Percentiles rank a stretch among this genome's conserved stretches.
These are phyloP conservation scores for Euphorbia celastroides DNA, from an alignment of 441 rosid species.

Conservation along the genomic window DNA sequence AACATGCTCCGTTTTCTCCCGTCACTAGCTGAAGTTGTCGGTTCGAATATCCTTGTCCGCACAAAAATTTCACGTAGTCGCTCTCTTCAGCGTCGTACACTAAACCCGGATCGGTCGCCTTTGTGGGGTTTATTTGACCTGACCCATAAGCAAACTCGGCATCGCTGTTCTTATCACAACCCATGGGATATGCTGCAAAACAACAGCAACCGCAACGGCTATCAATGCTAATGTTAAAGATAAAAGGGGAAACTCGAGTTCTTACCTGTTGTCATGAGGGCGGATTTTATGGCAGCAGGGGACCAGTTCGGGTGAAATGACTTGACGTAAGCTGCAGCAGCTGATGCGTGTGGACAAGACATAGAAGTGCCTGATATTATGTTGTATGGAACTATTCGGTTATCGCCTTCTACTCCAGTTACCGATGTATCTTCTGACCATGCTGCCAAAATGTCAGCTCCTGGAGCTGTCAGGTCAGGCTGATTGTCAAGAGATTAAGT, in stretches of 20 bases:
- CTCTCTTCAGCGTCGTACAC: constrained; percentile 44
- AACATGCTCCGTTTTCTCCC: constrained; percentile 7
- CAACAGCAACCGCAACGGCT: neutral
- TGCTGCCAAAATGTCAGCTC: constrained; percentile 50
- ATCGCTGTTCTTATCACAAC: constrained; percentile 17
- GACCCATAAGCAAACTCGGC: constrained; percentile 58
- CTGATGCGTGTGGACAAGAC: constrained; percentile 88
- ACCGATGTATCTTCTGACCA: constrained; percentile 29
- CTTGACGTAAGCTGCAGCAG: constrained; percentile 68
- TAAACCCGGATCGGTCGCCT: constrained; percentile 43
- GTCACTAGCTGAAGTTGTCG: constrained; percentile 24
- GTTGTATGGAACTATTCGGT: constrained; percentile 21
- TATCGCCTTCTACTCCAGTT: constrained; percentile 1
- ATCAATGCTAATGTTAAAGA: too few relatives aligned
- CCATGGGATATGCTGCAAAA: constrained; percentile 40
- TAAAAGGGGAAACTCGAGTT: too few relatives aligned
- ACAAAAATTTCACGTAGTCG: constrained; percentile 47
- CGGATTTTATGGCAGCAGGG: constrained; percentile 84
- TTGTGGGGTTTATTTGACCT: constrained; percentile 46
- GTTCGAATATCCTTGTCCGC: constrained; percentile 66
- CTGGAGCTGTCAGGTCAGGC: constrained; percentile 52
- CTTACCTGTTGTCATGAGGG: constrained; percentile 68
- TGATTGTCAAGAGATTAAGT: constrained; percentile 7
- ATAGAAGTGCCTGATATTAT: constrained; percentile 74
- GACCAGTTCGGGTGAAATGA: constrained; percentile 60